These are phyloP conservation scores for Fagus crenata DNA, from an alignment of 306 rosid species.

Conservation along the genomic window DNA sequence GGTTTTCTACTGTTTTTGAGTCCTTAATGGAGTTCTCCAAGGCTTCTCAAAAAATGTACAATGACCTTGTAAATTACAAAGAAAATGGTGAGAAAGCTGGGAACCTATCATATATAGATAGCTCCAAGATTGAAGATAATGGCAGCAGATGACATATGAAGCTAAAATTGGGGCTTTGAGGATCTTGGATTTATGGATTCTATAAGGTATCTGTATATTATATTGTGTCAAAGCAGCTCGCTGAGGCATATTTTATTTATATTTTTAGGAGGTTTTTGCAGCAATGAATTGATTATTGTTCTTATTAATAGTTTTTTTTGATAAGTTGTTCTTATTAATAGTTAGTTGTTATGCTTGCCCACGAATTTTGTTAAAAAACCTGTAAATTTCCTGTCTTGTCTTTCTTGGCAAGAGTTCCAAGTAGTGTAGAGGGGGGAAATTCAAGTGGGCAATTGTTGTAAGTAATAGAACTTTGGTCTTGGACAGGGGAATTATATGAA, in stretches of 20 bases:
- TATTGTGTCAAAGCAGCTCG: constrained; percentile 76
- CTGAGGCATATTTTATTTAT: constrained; percentile 56
- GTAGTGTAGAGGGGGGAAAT: not conserved
- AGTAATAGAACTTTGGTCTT: not conserved
- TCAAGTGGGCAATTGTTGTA: not conserved
- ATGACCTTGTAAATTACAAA: constrained; percentile 53
- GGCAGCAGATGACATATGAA: constrained; percentile 38
- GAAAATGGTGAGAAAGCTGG: constrained; percentile 55
- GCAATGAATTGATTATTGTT: constrained; percentile 30
- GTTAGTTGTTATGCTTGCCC: constrained; percentile 11
- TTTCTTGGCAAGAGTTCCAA: not conserved
- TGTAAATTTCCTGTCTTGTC: not conserved
- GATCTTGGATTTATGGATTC: constrained; percentile 12
- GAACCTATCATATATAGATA: constrained; percentile 50
- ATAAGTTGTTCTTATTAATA: constrained; percentile 22
- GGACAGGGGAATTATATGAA: not conserved
- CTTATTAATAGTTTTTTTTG: constrained; percentile 10
- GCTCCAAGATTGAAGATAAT: constrained; percentile 38
- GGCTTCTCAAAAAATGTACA: constrained; percentile 75
- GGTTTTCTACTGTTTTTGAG: constrained; percentile 74
- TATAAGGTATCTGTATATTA: constrained; percentile 49
- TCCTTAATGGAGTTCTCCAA: constrained; percentile 71
- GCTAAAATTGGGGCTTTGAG: constrained; percentile 16
- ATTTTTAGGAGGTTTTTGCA: constrained; percentile 34
- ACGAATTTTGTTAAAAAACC: constrained; percentile 19